Evolutionary conservation across 768 basidiomycete genomes (phyloP), one percentile per base, ranked within the genome.

Genomic region (Pleurotus giganteus): DNA sequence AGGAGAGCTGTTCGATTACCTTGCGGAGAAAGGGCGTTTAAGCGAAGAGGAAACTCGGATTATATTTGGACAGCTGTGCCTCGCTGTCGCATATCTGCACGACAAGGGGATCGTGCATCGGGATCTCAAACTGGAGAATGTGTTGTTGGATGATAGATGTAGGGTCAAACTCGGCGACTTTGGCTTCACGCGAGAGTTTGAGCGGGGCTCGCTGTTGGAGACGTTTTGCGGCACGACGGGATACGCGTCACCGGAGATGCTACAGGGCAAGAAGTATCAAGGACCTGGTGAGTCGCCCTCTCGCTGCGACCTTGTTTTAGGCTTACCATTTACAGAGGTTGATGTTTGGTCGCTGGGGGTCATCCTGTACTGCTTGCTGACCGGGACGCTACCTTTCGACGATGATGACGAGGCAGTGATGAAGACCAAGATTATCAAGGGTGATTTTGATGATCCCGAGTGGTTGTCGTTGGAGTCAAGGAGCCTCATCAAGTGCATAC

Each of bases 1-100:
- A 8, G 97, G 97, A 36, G 97, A 99, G 70, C 82, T 99, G 26
- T 99, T 98, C 71, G 97, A 98, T 71, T 98, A 98, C 66, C 86
- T 99, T 21, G 92, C 89, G 12, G 97, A 99, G 76, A 91, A 96
- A 63, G 92, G 94, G 19, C 81, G 95, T 2, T 69, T 98, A 51
- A 73, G 82, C 19, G 93, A 96, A 69, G 82, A 85, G 37, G 97
- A 99, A 71, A 78, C 92, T 3, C 83, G 83, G 61, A 72, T 88
- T 19, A 71, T 98, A n/a, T 97, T 99, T 65, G 96, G 97, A n/a
- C 94, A 98, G 66, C 75, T 98, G 4, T 91, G 90, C 63, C 85
- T 98, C 8, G 95, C 94, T 0, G 90, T 98, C 19, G 92, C 89
- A 19, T 95, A 95, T 70, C 79, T 97, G 23, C 97, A 99, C 67